phyloP scores from a whole-genome alignment of 2,329 filamentous ascomycete species.

The Rhynchosporium secalis region DNA sequence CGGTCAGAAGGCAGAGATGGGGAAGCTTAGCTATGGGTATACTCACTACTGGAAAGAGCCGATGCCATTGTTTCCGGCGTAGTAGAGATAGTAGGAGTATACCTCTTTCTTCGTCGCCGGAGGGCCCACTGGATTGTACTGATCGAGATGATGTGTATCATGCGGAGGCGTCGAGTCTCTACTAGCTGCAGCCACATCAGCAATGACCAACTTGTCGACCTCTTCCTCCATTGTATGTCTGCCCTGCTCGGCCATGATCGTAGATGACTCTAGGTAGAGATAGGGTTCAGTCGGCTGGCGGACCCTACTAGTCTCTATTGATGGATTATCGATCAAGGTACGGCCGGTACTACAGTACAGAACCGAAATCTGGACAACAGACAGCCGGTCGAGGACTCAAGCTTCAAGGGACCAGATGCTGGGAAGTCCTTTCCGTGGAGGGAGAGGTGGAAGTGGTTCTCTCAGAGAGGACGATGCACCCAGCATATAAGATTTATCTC shows the following conservation, averaged over 20 bases:
- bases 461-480: neutral
- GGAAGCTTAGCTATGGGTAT: neutral
- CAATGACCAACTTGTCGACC: conserved; percentile 30
- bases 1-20: conserved; percentile 6
- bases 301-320: neutral
- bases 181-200: conserved; percentile 31
- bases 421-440: neutral
- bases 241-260: conserved; percentile 18
- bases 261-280: conserved; percentile 2
- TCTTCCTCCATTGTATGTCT: conserved; percentile 18
- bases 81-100: conserved; percentile 38
- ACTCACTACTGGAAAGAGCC: conserved; percentile 39
- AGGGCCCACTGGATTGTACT: conserved; percentile 21
- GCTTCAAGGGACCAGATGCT: neutral
- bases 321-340: neutral
- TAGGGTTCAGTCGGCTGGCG: conserved; percentile 8
- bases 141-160: conserved; percentile 27
- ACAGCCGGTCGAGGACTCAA: neutral
- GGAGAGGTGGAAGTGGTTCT: neutral
- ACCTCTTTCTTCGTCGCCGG: conserved; percentile 37
- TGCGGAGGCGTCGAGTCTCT: conserved; percentile 18
- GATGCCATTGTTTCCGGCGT: conserved; percentile 39
- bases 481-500: neutral
- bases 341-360: neutral
- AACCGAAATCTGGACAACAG: neutral